Percentiles rank a stretch among this genome's conserved stretches.
Evolutionary conservation across 2,329 filamentous ascomycete genomes (phyloP).

Genomic region (Aspergillus vadensis): DNA sequence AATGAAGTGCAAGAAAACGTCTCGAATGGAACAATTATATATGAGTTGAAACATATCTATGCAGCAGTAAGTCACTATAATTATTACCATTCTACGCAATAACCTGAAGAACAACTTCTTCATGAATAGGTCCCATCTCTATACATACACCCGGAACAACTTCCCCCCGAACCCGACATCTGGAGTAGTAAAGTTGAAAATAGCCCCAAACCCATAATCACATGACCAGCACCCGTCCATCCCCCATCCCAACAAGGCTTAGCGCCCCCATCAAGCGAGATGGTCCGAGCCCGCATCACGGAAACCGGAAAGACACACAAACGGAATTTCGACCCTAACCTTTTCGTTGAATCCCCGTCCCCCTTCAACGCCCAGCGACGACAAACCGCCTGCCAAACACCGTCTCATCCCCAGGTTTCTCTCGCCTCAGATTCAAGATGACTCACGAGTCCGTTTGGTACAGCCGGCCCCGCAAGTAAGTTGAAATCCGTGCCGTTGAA

Average conservation of each 20-base stretch:
- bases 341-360: slow-evolving; percentile 25
- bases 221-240: slow-evolving; percentile 1
- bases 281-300: slow-evolving; percentile 30
- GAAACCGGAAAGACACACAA: slow-evolving; percentile 32
- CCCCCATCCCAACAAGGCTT: slow-evolving; percentile 23
- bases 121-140: no score
- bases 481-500: slow-evolving; percentile 13
- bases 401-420: slow-evolving; percentile 29
- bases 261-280: slow-evolving; percentile 33
- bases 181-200: slow-evolving; percentile 10
- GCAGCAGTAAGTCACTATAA: no score
- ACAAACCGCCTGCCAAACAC: slow-evolving; percentile 39
- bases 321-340: slow-evolving; percentile 38
- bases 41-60: no score
- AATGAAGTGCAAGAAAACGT: no score
- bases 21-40: no score
- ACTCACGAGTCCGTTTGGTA: slow-evolving; percentile 98
- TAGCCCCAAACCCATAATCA: slow-evolving; percentile 12
- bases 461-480: slow-evolving; percentile 90
- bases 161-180: background rate
- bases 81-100: no score
- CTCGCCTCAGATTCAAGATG: slow-evolving; percentile 59
- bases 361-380: slow-evolving; percentile 37
- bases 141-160: background rate
- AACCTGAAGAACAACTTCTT: no score